Conservation (phyloP, 2,329 filamentous ascomycete species). For the Didymellaceae sp. region DNA sequence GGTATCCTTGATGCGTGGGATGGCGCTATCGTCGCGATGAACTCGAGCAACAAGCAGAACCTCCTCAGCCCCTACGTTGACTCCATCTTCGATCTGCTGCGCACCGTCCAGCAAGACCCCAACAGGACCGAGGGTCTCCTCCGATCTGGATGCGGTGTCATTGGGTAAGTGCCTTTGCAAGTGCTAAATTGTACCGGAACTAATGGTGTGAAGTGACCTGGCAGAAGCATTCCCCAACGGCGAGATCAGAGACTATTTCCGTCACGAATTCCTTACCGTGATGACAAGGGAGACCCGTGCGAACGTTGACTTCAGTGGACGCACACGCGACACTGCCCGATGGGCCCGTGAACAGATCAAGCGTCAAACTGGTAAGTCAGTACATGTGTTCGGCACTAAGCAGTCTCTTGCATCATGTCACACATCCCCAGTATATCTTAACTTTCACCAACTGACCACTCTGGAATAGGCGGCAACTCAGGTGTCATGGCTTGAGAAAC, state of each 20-base stretch:
- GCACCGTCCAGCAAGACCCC: slow-evolving; percentile 77
- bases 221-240: slow-evolving; percentile 93
- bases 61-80: slow-evolving; percentile 78
- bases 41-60: slow-evolving; percentile 75
- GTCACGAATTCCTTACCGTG: slow-evolving; percentile 84
- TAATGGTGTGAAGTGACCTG: slow-evolving; percentile 73
- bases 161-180: slow-evolving; percentile 68
- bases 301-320: slow-evolving; percentile 83
- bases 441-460: slow-evolving; percentile 26
- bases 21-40: slow-evolving; percentile 94
- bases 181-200: slow-evolving; percentile 11
- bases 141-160: slow-evolving; percentile 94
- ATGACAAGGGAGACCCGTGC: slow-evolving; percentile 92
- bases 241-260: slow-evolving; percentile 83
- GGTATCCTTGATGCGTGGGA: slow-evolving; percentile 99
- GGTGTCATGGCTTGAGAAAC: slow-evolving; percentile 45
- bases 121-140: slow-evolving; percentile 92
- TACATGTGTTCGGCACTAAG: neutral
- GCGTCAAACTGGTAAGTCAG: slow-evolving; percentile 69
- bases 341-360: slow-evolving; percentile 99
- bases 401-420: slow-evolving; percentile 1
- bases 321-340: slow-evolving; percentile 91
- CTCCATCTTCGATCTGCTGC: slow-evolving; percentile 85
- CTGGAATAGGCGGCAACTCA: slow-evolving; percentile 40
- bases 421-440: slow-evolving; percentile 22